Base-by-base conservation (phyloP, 2,329 filamentous ascomycete species). In the Aspergillus glaucus region DNA sequence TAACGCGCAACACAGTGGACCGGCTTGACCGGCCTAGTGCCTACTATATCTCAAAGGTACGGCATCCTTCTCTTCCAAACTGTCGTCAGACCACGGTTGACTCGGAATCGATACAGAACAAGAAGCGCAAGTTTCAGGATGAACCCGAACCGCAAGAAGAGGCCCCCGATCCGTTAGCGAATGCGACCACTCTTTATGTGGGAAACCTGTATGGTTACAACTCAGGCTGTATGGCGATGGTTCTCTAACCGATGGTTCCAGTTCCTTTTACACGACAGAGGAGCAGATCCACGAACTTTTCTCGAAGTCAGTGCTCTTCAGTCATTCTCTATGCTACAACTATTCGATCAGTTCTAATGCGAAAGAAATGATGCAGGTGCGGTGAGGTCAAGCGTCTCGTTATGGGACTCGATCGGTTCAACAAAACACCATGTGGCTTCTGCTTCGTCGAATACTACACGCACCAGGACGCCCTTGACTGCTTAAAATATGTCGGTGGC, bases 391-490 rank as follows among this genome's bases (percentile, higher is more conserved):
- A 98, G 75, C 88, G 93, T 24, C 82, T 98, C 43, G 83, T 98
- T 56, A 98, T 98, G 93, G 93, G 93, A 44, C 82, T 98, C 46
- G 93, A 98, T 68, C 86, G 93, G 50, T 95, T 93, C 77, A 87
- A 87, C 71, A 98, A 98, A 76, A 98, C 93, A 0, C 93, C 93
- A 1, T 98, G 93, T 71, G 93, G 93, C 37, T 98, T 98, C 78
- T 98, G 93, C 78, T 98, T 98, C 66, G 93, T 98, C 63, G 93
- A 98, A 73, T 98, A 98, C 75, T 97, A 96, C 76, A 96, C 86
- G 26, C 93, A 97, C 69, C 86, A 95, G 66, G 93, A 98, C 69
- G 93, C 93, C 7, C 79, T 98, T 44, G 93, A 98, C 69, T 97
- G 92, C 72, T 85, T 98, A 84, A 98, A 97, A 74, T 98, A 97